Evolutionary conservation across 179 eudicot species (phyloP).

Genomic region (Beta macrorhiza): DNA sequence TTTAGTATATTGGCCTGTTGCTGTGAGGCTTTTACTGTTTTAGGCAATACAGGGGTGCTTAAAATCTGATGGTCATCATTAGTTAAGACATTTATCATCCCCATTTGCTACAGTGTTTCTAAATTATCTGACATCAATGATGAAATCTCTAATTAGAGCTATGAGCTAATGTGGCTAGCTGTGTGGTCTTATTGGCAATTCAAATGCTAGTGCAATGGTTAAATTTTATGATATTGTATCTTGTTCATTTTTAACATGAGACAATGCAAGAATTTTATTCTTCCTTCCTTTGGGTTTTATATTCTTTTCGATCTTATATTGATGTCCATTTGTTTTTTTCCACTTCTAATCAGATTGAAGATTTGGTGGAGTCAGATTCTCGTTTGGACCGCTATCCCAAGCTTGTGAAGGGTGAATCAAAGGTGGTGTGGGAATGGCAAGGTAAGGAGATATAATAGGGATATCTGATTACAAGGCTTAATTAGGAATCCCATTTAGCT

Average conservation of each 20-base stretch:
- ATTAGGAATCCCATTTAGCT: constrained; percentile 3
- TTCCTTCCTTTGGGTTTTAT: not conserved
- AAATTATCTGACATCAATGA: not conserved
- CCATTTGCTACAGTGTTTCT: too few relatives aligned
- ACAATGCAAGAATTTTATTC: not conserved
- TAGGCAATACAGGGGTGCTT: not conserved
- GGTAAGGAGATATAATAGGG: constrained; percentile 40
- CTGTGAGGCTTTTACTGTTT: not conserved
- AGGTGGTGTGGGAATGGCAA: constrained; percentile 99
- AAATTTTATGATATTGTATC: not conserved
- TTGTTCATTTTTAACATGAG: not conserved
- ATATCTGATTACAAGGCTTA: not conserved
- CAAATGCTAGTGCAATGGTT: not conserved
- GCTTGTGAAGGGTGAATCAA: constrained; percentile 90
- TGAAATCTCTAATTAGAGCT: not conserved
- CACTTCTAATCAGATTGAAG: constrained; percentile 55
- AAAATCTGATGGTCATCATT: not conserved
- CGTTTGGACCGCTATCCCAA: constrained; percentile 84
- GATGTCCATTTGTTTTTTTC: constrained; percentile 2
- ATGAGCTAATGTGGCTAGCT: not conserved
- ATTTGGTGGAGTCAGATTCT: constrained; percentile 83
- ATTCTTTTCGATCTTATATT: not conserved
- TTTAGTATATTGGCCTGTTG: not conserved
- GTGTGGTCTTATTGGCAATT: not conserved
- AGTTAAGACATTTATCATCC: not conserved